Conservation (phyloP, 495 filamentous ascomycete species). For the Cairneyella variabilis region DNA sequence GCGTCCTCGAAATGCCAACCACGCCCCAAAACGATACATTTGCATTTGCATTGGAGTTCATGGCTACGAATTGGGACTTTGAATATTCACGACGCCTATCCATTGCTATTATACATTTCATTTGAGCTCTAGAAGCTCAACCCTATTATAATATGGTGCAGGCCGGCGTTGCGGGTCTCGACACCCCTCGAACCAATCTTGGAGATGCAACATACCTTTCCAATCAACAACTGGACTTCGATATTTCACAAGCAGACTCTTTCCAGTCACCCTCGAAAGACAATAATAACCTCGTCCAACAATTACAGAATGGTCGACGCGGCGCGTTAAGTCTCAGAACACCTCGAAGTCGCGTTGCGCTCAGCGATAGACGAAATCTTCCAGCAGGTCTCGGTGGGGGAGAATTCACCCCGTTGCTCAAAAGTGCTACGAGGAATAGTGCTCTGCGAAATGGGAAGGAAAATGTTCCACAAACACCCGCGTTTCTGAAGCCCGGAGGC, state of each 20-base stretch:
- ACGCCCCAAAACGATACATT: constrained; percentile 9
- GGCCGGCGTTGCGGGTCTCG: constrained; percentile 54
- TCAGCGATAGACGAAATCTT: constrained; percentile 65
- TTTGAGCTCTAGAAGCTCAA: constrained; percentile 13
- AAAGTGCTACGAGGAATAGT: constrained; percentile 81
- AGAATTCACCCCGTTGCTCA: constrained; percentile 93
- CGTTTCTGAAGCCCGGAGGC: constrained; percentile 56
- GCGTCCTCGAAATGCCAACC: constrained; percentile 13
- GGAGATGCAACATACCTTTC: constrained; percentile 78
- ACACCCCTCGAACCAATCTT: constrained; percentile 73
- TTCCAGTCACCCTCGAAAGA: constrained; percentile 83
- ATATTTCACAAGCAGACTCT: constrained; percentile 76
- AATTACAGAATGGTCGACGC: constrained; percentile 58
- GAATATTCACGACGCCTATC: constrained; percentile 19
- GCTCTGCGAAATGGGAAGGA: constrained; percentile 57
- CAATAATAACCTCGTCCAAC: constrained; percentile 63
- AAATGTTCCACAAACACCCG: constrained; percentile 63
- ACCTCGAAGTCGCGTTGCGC: constrained; percentile 61
- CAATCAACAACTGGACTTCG: constrained; percentile 58
- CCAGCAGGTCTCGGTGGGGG: constrained; percentile 55
- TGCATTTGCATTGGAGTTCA: constrained; percentile 25
- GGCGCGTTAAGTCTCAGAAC: constrained; percentile 58
- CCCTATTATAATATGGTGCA: constrained; percentile 36
- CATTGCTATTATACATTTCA: constrained; percentile 13
- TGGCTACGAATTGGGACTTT: constrained; percentile 19